Evolutionary conservation across 192 early-diverging fungal genomes (phyloP).

Genomic region (Backusella morwellensis): DNA sequence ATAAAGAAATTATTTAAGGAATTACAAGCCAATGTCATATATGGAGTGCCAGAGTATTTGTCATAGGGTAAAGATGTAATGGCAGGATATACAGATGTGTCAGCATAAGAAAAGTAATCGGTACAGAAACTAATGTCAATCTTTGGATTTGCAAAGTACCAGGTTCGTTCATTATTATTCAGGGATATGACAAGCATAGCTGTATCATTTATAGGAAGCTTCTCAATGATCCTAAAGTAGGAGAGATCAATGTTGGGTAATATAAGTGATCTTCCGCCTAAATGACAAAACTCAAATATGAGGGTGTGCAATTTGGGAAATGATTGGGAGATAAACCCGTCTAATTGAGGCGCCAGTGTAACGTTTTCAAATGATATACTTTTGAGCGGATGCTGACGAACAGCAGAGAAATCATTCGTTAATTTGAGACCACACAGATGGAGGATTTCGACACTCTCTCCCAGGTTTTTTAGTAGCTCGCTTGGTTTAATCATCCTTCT

Average conservation of each 20-base stretch:
- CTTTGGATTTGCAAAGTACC: background rate
- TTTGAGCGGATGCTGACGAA: background rate
- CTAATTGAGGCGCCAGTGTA: background rate
- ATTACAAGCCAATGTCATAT: background rate
- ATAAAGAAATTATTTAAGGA: background rate
- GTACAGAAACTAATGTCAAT: background rate
- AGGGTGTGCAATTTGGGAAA: background rate
- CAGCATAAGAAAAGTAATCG: background rate
- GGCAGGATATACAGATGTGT: background rate
- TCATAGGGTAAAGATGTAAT: background rate
- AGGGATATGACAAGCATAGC: background rate
- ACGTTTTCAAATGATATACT: background rate
- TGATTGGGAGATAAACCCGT: background rate
- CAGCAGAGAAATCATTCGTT: background rate
- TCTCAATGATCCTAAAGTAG: background rate
- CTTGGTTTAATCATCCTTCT: background rate
- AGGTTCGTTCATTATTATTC: background rate
- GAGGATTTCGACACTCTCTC: background rate
- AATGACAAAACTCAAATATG: background rate
- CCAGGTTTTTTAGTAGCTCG: background rate
- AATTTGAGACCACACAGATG: background rate
- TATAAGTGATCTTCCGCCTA: background rate
- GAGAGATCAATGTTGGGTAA: background rate
- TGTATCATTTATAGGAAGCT: background rate
- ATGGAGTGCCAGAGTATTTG: background rate